Conservation (phyloP, 202 grass and related monocot species). For the Digitaria exilis region DNA sequence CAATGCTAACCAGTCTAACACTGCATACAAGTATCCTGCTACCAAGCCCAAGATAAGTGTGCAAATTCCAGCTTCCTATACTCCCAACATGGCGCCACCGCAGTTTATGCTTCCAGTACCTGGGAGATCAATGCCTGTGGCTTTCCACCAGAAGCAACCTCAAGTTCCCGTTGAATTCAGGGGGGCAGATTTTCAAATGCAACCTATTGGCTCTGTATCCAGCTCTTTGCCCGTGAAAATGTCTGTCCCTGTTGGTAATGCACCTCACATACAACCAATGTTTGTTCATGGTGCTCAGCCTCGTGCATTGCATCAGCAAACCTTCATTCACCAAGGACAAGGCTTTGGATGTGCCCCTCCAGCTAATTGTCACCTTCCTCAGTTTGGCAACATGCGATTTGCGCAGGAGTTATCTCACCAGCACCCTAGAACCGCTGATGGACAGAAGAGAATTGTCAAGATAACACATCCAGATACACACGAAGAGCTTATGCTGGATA, state of each 20-base stretch:
- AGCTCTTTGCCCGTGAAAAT: constrained; percentile 66
- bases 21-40: constrained; percentile 37
- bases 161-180: constrained; percentile 59
- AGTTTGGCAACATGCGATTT: constrained; percentile 51
- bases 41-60: constrained; percentile 44
- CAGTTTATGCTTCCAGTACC: constrained; percentile 54
- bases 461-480: constrained; percentile 91
- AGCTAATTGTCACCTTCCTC: constrained; percentile 47
- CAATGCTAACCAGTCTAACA: constrained; percentile 24
- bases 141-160: constrained; percentile 70
- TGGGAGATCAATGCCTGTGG: constrained; percentile 44
- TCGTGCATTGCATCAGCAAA: constrained; percentile 60
- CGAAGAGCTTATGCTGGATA: constrained; percentile 80
- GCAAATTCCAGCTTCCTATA: constrained; percentile 45
- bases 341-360: constrained; percentile 52
- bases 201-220: constrained; percentile 45
- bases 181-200: constrained; percentile 49
- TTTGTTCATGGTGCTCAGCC: constrained; percentile 63
- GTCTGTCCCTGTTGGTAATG: constrained; percentile 53
- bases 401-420: constrained; percentile 45
- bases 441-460: constrained; percentile 65
- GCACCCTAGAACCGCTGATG: constrained; percentile 43
- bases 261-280: constrained; percentile 50
- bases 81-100: constrained; percentile 44
- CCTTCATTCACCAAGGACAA: constrained; percentile 76